Base-by-base conservation (phyloP, 1,284 basidiomycete species). In the Retiboletus flavoniger region DNA sequence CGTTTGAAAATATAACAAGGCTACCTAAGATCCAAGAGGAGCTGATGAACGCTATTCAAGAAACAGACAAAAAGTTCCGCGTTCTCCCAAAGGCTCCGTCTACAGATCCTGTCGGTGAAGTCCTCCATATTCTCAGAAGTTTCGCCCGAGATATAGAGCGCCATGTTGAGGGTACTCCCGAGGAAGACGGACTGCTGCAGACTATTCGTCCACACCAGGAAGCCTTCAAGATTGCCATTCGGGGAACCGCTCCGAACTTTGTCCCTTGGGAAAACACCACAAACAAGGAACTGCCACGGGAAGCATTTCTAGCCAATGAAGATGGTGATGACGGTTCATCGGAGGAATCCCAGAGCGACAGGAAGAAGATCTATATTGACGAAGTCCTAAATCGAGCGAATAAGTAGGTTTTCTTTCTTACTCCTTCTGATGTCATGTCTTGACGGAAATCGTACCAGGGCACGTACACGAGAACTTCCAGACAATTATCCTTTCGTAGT, bases 381-480 rank as follows among this genome's bases (percentile, higher is more conserved):
- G 77, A 87, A 26, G 84, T 88, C 1, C 63, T 81, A 35, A 51
- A 73, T 5, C 68, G 71, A 3, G 81, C 81, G 0, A 64, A 74
- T 26, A 64, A 70, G 86, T 87, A 65, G 42, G 78, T 64, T 8
- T 50, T 16, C 31, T 19, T 26, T 17, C 34, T 11, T 21, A 7
- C 6, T 36, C n/a, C 26, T 45, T n/a, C 7, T 11, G 14, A 41
- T 34, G 7, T 24, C 5, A 7, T 13, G 2, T 4, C 1, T 24
- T 54, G 21, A 64, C 1, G 2, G 14, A 21, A 14, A 13, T 9
- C 9, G n/a, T 38, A 8, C 7, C 39, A 90, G 88, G 8, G 79
- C 85, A 0, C 77, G 81, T 1, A 85, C 85, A 0, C 81, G 86
- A 5, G 85, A 90, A 63, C 74, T 90, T 0, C 86, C 87, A 0